Conservation (phyloP, 1,139 yeast species). For the Debaryomyces psychrophilus region DNA sequence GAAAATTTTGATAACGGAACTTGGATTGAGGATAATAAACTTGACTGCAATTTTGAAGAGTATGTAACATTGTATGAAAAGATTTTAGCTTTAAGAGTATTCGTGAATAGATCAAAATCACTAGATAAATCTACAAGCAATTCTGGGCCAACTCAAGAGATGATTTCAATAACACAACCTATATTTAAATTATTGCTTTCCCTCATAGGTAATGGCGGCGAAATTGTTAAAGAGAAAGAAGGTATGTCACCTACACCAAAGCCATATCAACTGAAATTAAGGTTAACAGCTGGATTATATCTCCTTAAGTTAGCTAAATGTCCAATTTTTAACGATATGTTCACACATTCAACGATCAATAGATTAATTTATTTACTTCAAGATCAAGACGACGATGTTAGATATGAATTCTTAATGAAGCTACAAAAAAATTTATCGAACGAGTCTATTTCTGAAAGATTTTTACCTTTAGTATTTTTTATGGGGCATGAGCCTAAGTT, state of each 20-base stretch:
- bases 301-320: constrained; percentile 66
- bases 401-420: constrained; percentile 53
- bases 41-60: constrained; percentile 30
- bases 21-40: constrained; percentile 55
- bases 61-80: constrained; percentile 46
- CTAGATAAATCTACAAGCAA: constrained; percentile 19
- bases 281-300: constrained; percentile 69
- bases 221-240: constrained; percentile 56
- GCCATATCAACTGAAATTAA: constrained; percentile 58
- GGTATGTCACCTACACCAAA: constrained; percentile 65
- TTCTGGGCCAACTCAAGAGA: constrained; percentile 16
- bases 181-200: constrained; percentile 68
- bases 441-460: constrained; percentile 63
- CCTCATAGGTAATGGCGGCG: constrained; percentile 80
- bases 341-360: constrained; percentile 55
- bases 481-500: constrained; percentile 73
- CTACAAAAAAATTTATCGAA: constrained; percentile 57
- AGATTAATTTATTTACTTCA: constrained; percentile 64
- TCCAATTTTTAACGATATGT: constrained; percentile 54
- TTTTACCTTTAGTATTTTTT: constrained; percentile 68
- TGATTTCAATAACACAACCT: constrained; percentile 53
- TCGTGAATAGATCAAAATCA: constrained; percentile 65
- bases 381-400: constrained; percentile 64
- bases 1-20: constrained; percentile 29
- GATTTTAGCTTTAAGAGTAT: constrained; percentile 57